Conservation (phyloP, 345 rosid genomes). For the Citrus sp. region DNA sequence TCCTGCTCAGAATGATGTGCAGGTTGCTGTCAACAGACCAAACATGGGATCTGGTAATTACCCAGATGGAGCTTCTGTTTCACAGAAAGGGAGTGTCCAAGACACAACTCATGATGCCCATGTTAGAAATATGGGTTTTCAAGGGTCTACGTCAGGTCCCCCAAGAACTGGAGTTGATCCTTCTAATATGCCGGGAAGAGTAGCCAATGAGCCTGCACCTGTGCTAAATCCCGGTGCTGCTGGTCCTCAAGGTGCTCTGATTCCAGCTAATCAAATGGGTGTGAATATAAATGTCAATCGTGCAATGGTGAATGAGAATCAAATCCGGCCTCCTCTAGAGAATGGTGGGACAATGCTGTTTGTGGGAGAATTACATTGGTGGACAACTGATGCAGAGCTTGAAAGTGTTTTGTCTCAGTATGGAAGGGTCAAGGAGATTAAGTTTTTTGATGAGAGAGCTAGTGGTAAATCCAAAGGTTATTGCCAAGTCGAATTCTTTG, state of each 20-base stretch:
- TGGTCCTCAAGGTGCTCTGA: slow-evolving; percentile 47
- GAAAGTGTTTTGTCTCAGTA: slow-evolving; percentile 65
- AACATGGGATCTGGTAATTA: slow-evolving; percentile 48
- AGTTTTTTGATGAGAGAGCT: slow-evolving; percentile 83
- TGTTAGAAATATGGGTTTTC: slow-evolving; percentile 41
- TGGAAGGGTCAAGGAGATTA: slow-evolving; percentile 79
- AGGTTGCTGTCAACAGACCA: slow-evolving; percentile 37
- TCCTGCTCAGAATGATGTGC: slow-evolving; percentile 35
- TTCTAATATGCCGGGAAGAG: slow-evolving; percentile 45
- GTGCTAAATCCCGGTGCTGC: slow-evolving; percentile 41
- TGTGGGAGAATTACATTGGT: slow-evolving; percentile 87
- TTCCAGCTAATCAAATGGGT: slow-evolving; percentile 52
- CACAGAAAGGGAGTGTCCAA: slow-evolving; percentile 36
- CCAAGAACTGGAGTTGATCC: slow-evolving; percentile 32
- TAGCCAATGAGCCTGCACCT: slow-evolving; percentile 44
- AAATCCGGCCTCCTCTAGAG: slow-evolving; percentile 52
- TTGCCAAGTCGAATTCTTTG: slow-evolving; percentile 85
- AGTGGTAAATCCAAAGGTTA: slow-evolving; percentile 91
- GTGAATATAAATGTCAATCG: slow-evolving; percentile 33
- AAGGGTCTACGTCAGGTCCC: slow-evolving; percentile 42
- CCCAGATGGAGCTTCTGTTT: slow-evolving; percentile 41
- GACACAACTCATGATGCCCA: slow-evolving; percentile 42
- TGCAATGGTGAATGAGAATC: slow-evolving; percentile 54
- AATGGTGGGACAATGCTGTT: slow-evolving; percentile 69
- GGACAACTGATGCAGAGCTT: slow-evolving; percentile 89